Base-by-base conservation (phyloP, 2,329 filamentous ascomycete species). In the Arthrobotrys musiformis region DNA sequence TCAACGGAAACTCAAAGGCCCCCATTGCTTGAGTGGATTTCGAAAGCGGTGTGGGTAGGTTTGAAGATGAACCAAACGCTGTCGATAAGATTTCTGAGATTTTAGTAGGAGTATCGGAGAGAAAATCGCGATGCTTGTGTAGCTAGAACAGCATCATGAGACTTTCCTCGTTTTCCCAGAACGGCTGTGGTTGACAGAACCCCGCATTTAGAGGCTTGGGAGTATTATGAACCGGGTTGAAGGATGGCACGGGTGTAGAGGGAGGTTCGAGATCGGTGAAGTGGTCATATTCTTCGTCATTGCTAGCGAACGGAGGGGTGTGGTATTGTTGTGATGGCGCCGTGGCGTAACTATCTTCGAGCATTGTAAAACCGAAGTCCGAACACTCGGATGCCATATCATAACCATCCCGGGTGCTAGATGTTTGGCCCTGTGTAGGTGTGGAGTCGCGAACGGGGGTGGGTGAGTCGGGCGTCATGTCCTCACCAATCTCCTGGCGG, bases 131-230 rank as follows among this genome's bases (percentile, higher is more conserved):
- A 28, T 56, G 61, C 28, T 69, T 62, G 63, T 63, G 42, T n/a
- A 70, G 54, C 64, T 76, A 76, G 64, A 70, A 48, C 64, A 70
- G 22, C 72, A 76, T 76, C 61, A 66, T 35, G 13, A 67, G 46
- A 28, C 46, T 52, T 50, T 70, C 73, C 48, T 77, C 73, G 19
- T 56, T 68, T 40, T 40, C 46, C 22, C 46, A 56, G 37, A 69
- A 42, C 1, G 54, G 44, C 50, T 40, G 44, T 5, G 13, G 15
- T 19, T 5, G 40, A 37, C 30, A 33, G 33, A 9, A 30, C 28
- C 30, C 48, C 37, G 13, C 35, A 30, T 8, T 35, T 1, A 17
- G 26, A 5, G 48, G 17, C n/a, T 28, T 33, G 8, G 15, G 15
- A 7, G 4, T 28, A 6, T n/a, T 44, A 66, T 26, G n/a, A 15